These are phyloP conservation scores for Coffea humblotiana DNA, from an alignment of 305 asterid species.

Conservation along the genomic window DNA sequence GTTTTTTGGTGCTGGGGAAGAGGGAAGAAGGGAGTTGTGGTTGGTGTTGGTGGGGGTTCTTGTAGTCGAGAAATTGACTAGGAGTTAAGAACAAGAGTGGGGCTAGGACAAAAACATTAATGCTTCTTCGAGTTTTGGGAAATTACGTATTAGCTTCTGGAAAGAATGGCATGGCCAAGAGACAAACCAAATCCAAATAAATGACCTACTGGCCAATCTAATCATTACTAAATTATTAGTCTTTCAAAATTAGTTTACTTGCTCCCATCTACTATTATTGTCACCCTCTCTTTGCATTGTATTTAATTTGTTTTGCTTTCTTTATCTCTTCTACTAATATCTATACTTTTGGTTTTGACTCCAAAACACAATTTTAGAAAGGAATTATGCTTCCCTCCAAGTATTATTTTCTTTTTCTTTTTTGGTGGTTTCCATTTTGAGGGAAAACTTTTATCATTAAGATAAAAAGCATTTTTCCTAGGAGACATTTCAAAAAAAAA, in stretches of 20 bases:
- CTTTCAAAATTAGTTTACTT: neutral
- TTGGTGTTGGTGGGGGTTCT: neutral
- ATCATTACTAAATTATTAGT: constrained; percentile 22
- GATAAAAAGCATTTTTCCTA: neutral
- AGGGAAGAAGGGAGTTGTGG: neutral
- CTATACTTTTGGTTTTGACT: neutral
- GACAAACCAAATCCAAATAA: neutral
- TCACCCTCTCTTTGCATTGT: neutral
- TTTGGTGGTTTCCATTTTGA: neutral
- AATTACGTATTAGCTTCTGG: neutral
- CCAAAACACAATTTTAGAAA: neutral
- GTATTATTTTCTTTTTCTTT: neutral
- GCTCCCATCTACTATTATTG: neutral
- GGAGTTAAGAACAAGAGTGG: neutral
- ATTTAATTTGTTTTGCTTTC: neutral
- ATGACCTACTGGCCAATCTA: neutral
- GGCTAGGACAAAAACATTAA: neutral
- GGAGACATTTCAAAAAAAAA: neutral
- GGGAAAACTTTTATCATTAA: neutral
- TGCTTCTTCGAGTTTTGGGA: neutral
- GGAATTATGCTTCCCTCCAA: neutral
- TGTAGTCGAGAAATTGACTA: neutral
- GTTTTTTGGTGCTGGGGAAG: neutral
- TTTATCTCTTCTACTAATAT: no score
- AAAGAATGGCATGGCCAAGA: constrained; percentile 4